Conservation (phyloP, 768 basidiomycete species). For the Coprinopsis marcescibilis region DNA sequence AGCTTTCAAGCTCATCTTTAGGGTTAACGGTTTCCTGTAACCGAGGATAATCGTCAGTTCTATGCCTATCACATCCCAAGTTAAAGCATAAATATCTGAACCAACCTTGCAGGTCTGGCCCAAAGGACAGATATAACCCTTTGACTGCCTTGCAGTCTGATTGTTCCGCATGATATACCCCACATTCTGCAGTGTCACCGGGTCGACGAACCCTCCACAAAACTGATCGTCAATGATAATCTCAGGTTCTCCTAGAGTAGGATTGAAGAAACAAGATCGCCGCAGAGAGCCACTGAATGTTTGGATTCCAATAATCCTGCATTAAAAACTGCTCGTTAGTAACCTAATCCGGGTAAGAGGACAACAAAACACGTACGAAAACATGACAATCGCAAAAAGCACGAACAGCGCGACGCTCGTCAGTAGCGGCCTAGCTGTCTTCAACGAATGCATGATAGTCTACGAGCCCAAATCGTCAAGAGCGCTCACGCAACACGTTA, state of each 20-base stretch:
- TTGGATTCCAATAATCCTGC: conserved; percentile 91
- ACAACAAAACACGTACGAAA: conserved; percentile 56
- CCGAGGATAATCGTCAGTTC: not conserved
- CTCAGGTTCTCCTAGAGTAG: conserved; percentile 47
- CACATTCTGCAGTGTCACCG: conserved; percentile 41
- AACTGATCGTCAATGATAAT: conserved; percentile 44
- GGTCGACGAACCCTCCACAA: conserved; percentile 81
- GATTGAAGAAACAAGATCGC: conserved; percentile 52
- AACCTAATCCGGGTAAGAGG: not conserved
- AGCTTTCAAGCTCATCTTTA: conserved; percentile 58
- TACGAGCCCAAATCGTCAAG: conserved; percentile 17
- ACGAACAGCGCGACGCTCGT: conserved; percentile 89
- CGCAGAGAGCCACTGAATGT: conserved; percentile 84
- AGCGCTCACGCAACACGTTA: not conserved
- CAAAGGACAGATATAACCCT: conserved; percentile 87
- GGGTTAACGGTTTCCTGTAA: conserved; percentile 65
- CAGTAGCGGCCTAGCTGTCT: conserved; percentile 84
- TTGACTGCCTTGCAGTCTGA: conserved; percentile 27
- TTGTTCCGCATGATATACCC: conserved; percentile 31
- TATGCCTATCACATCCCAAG: not conserved
- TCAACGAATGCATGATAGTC: conserved; percentile 89
- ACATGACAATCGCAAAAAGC: conserved; percentile 80
- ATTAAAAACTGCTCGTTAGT: not conserved
- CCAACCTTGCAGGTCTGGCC: conserved; percentile 78
- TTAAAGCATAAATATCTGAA: not conserved